A percentile compares a stretch with the other conserved stretches of the same genome.
Conservation (phyloP, 257 asterid species). For the Datura wrightii region DNA sequence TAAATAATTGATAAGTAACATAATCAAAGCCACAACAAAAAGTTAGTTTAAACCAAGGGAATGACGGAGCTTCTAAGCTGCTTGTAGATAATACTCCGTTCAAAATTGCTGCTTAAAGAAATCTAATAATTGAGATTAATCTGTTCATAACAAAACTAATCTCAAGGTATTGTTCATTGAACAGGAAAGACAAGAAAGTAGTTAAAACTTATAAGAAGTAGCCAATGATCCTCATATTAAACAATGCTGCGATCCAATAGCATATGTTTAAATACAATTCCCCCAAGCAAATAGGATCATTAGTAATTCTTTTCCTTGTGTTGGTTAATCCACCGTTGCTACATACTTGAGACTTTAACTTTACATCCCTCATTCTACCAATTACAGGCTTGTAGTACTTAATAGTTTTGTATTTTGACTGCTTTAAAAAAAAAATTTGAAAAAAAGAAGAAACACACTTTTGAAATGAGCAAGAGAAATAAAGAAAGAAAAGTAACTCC, state of each 20-base stretch:
- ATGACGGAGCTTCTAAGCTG: background rate
- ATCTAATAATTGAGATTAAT: background rate
- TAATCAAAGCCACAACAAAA: background rate
- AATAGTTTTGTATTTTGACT: background rate
- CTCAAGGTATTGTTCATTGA: background rate
- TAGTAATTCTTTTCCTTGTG: background rate
- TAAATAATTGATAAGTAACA: background rate
- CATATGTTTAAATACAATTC: background rate
- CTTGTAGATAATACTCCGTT: background rate
- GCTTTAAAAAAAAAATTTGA: background rate
- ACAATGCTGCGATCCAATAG: background rate
- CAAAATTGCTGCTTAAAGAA: background rate
- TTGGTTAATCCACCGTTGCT: background rate
- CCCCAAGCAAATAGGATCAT: background rate
- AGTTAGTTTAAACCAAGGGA: background rate
- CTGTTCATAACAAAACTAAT: background rate
- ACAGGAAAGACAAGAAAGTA: background rate
- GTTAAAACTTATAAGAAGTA: background rate
- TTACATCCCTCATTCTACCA: background rate
- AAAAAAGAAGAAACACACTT: background rate
- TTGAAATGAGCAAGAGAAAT: background rate
- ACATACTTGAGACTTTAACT: background rate
- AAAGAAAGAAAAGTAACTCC: background rate
- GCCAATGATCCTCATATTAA: background rate
- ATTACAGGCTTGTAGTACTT: background rate